Conservation (phyloP, 768 basidiomycete species). For the Phylloporus rhodoxanthus region DNA sequence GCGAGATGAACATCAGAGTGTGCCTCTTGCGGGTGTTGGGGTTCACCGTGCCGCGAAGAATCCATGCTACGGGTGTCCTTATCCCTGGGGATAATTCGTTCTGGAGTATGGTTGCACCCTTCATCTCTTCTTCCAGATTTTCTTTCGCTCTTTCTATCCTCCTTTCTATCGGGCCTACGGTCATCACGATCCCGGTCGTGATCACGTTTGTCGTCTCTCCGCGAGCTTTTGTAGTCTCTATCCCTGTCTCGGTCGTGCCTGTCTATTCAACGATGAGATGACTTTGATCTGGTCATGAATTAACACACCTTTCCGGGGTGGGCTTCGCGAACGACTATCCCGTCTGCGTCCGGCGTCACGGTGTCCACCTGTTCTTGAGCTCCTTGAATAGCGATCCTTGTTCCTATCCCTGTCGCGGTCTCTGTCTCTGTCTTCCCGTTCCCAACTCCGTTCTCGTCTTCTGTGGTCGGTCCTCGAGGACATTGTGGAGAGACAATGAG, state of each 20-base stretch:
- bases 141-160: conserved; percentile 30
- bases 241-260: conserved; percentile 31
- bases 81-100: conserved; percentile 29
- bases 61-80: conserved; percentile 25
- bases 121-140: conserved; percentile 32
- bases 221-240: conserved; percentile 33
- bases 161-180: conserved; percentile 29
- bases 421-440: conserved; percentile 33
- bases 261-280: conserved; percentile 26
- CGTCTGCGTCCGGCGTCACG: conserved; percentile 32
- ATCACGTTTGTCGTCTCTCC: conserved; percentile 31
- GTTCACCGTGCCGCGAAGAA: conserved; percentile 19
- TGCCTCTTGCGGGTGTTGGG: conserved; percentile 16
- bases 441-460: conserved; percentile 61
- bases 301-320: conserved; percentile 27
- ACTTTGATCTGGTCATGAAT: neutral
- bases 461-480: conserved; percentile 52
- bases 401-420: conserved; percentile 32
- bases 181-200: conserved; percentile 28
- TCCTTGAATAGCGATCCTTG: conserved; percentile 40
- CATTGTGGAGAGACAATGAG: conserved; percentile 39
- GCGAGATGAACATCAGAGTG: conserved; percentile 10
- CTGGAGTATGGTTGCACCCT: conserved; percentile 37
- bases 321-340: conserved; percentile 37
- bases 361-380: conserved; percentile 29